phyloP scores from a whole-genome alignment of 2,329 filamentous ascomycete species.

The Colletotrichum sojae region DNA sequence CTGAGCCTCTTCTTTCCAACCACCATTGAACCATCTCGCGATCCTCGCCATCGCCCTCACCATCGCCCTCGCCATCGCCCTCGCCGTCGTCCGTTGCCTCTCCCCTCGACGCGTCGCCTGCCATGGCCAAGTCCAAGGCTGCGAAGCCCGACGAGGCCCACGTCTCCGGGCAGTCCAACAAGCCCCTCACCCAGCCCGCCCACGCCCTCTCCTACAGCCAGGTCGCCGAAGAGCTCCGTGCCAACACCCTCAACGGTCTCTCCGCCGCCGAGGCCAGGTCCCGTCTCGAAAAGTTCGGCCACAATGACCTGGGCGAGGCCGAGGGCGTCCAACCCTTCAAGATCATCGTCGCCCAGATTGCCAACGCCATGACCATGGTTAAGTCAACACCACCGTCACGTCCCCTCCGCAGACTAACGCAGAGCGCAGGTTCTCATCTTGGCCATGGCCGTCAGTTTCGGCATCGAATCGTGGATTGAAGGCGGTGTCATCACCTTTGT shows the following conservation, averaged over 20 bases:
- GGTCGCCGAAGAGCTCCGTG: conserved; percentile 65
- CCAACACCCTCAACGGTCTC: conserved; percentile 69
- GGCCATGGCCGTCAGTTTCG: conserved; percentile 67
- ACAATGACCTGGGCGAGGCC: conserved; percentile 71
- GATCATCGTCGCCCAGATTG: conserved; percentile 73
- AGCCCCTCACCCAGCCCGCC: conserved; percentile 68
- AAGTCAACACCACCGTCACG: conserved; percentile 26
- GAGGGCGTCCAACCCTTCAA: conserved; percentile 69
- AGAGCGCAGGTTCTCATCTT: conserved; percentile 57
- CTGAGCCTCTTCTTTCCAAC: background rate
- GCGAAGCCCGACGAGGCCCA: conserved; percentile 46
- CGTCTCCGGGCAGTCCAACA: conserved; percentile 51
- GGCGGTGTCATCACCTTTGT: conserved; percentile 67
- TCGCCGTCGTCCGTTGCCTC: background rate
- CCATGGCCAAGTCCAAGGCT: conserved; percentile 23
- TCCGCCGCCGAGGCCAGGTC: conserved; percentile 63
- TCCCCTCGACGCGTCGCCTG: background rate
- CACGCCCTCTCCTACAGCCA: conserved; percentile 67
- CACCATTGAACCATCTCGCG: no score
- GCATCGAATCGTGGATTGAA: conserved; percentile 67
- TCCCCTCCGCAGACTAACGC: background rate
- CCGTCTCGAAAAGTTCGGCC: conserved; percentile 69
- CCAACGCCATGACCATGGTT: conserved; percentile 77
- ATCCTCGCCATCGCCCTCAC: background rate
- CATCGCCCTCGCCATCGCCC: background rate